Evolutionary conservation across 768 basidiomycete species (phyloP).

Genomic region (Phylloporus scabripes): DNA sequence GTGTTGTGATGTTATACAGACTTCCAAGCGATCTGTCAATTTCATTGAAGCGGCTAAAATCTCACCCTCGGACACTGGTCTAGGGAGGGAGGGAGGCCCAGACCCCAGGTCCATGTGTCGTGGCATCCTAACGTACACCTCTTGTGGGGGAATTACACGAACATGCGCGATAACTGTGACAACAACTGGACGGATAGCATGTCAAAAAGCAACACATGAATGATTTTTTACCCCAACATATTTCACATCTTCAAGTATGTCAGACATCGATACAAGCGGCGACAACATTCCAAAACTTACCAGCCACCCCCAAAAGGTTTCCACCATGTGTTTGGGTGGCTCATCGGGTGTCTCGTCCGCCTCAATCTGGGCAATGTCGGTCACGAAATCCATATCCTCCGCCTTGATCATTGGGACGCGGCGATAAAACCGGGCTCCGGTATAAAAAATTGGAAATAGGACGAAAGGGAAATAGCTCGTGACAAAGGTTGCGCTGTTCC

Average conservation of each 20-base stretch:
- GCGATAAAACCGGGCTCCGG: slow-evolving; percentile 47
- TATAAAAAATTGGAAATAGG: slow-evolving; percentile 75
- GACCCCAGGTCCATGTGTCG: too few species aligned
- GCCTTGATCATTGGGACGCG: slow-evolving; percentile 25
- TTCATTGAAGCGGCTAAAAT: too few species aligned
- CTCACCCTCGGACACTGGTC: too few species aligned
- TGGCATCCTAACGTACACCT: too few species aligned
- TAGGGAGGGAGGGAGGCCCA: too few species aligned
- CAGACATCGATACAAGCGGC: neutral
- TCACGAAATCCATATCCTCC: slow-evolving; percentile 81
- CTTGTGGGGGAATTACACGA: too few species aligned
- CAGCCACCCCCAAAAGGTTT: slow-evolving; percentile 76
- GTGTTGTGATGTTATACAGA: too few species aligned
- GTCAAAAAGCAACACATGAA: neutral
- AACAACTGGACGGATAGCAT: neutral
- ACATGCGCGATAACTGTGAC: slow-evolving; percentile 1
- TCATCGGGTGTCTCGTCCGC: slow-evolving; percentile 67
- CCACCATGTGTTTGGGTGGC: slow-evolving; percentile 59
- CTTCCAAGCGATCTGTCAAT: too few species aligned
- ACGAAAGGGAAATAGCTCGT: slow-evolving; percentile 73
- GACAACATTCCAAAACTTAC: slow-evolving; percentile 38
- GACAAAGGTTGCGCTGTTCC: slow-evolving; percentile 64
- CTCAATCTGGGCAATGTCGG: slow-evolving; percentile 63
- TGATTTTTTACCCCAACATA: neutral
- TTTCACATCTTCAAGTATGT: slow-evolving; percentile 20